phyloP scores from a whole-genome alignment of 148 eudicot species.

The Hydrangea macrophylla region DNA sequence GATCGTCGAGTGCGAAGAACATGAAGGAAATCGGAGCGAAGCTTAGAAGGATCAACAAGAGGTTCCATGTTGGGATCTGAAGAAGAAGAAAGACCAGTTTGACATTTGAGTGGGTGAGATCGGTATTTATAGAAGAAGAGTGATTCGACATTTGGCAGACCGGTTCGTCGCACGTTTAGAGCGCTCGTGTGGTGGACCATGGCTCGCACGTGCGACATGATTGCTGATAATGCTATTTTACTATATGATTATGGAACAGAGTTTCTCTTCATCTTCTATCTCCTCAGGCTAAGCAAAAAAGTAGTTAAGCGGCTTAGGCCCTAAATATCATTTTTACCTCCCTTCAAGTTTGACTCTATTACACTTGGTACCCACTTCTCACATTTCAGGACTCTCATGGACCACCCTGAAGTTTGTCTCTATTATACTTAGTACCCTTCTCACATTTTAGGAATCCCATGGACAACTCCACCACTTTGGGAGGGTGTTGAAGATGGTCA shows the following conservation, averaged over 20 bases:
- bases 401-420: no score
- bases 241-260: no score
- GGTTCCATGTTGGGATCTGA: conserved; percentile 22
- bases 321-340: no score
- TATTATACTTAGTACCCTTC: no score
- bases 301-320: no score
- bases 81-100: background rate
- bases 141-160: background rate
- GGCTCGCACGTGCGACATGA: background rate
- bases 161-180: background rate
- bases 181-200: background rate
- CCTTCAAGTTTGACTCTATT: background rate
- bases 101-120: background rate
- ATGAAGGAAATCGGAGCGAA: conserved; percentile 47
- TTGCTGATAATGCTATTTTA: background rate
- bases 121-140: background rate
- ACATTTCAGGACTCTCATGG: no score
- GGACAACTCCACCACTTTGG: no score
- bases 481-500: no score
- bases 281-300: background rate
- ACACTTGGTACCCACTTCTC: no score
- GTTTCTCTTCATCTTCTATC: background rate
- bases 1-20: conserved; percentile 54
- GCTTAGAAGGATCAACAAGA: conserved; percentile 23
- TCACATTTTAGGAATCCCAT: no score